Evolutionary conservation across 2,329 filamentous ascomycete species (phyloP), one percentile per base, ranked within the genome.

Genomic region (Pestalotiopsis sp.): DNA sequence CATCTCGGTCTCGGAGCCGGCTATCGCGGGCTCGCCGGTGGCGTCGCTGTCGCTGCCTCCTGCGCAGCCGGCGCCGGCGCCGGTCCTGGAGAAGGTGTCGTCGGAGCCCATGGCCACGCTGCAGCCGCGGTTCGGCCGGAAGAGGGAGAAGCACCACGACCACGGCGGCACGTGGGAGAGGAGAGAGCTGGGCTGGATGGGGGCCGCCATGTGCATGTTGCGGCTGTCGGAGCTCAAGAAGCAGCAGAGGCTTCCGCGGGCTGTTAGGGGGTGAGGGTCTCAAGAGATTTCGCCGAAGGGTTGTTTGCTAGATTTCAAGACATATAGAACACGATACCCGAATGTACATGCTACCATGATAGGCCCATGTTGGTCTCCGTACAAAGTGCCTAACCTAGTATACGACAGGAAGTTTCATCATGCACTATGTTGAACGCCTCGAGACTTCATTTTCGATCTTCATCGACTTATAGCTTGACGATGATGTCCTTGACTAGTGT

Each of bases 151-250:
- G 26, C 59, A 13, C 13, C 22, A 62, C 71, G 56, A 52, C n/a
- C 17, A 52, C 30, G 44, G 44, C n/a, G 44, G 17, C 44, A 79
- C 77, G 7, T 85, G 83, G 83, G 77, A 75, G 62, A 80, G 78
- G 65, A 75, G 79, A 65, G 75, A 80, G 74, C 71, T 86, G 9
- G 84, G 84, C 1, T 86, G 84, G 84, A 64, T 69, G 22, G 84
- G 84, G 2, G 84, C 84, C 0, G 76, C 80, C 40, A 82, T 80
- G 77, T 78, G 79, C 66, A 78, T 82, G 38, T 74, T 80, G 52
- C 77, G 79, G 63, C 52, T 77, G 10, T 77, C 76, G 61, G 74
- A 71, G 60, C 68, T 76, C 10, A 72, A 73, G 70, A 73, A 73
- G 59, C 57, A 57, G 39, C 44, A 65, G 62, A 65, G 57, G 9